Conservation (phyloP, 2,329 filamentous ascomycete genomes). For the Fusarium dimerum region DNA sequence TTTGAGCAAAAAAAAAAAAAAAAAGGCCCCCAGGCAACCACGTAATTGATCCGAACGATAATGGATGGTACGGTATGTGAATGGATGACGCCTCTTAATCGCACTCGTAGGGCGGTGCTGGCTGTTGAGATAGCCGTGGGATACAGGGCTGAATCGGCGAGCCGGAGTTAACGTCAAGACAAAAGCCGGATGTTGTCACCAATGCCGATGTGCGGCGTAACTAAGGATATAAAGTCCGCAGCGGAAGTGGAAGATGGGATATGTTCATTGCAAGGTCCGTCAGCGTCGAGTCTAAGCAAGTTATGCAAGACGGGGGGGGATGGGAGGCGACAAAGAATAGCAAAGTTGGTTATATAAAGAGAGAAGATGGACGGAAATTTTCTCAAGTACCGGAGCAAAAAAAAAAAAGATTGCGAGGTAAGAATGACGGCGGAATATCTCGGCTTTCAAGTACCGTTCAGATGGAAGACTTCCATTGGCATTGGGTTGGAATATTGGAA, state of each 20-base stretch:
- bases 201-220: slow-evolving; percentile 16
- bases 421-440: slow-evolving; percentile 26
- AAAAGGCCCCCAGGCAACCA: slow-evolving; percentile 24
- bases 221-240: slow-evolving; percentile 20
- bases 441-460: slow-evolving; percentile 15
- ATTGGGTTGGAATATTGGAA: neutral
- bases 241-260: slow-evolving; percentile 7
- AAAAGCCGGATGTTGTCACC: slow-evolving; percentile 22
- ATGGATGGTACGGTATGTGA: slow-evolving; percentile 11
- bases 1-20: slow-evolving; percentile 1
- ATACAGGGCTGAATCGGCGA: slow-evolving; percentile 9
- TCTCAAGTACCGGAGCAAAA: too few species aligned
- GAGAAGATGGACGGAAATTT: neutral
- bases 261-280: slow-evolving; percentile 16
- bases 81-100: slow-evolving; percentile 26
- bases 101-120: neutral
- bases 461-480: neutral
- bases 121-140: slow-evolving; percentile 1
- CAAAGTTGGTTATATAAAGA: neutral
- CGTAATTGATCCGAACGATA: neutral
- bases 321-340: neutral
- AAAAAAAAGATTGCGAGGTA: neutral
- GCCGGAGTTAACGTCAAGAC: slow-evolving; percentile 28
- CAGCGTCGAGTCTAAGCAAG: neutral
- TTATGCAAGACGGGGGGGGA: neutral